Percentiles rank a stretch among this genome's conserved stretches.
Evolutionary conservation across 371 early-diverging fungal species (phyloP).

Genomic region (Mucor piriformis): DNA sequence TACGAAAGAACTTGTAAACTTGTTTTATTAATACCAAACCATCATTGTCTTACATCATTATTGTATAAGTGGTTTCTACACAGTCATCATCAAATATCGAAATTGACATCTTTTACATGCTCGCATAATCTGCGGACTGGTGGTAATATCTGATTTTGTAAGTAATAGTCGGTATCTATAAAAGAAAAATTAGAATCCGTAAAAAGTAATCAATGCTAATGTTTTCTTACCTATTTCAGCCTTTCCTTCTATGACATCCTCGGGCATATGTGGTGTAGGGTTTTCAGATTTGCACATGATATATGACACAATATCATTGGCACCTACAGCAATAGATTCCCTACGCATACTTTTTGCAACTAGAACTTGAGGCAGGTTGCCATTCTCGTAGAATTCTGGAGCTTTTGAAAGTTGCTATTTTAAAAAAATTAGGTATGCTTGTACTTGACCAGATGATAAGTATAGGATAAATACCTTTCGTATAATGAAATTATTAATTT

Average conservation of each 20-base stretch:
- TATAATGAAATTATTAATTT: constrained; percentile 85
- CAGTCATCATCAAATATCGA: too few relatives aligned
- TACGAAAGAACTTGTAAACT: too few relatives aligned
- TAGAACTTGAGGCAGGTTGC: constrained; percentile 89
- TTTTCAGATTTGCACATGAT: constrained; percentile 78
- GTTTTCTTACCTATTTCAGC: constrained; percentile 3
- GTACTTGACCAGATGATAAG: not conserved
- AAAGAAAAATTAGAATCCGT: too few relatives aligned
- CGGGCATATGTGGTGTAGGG: constrained; percentile 25
- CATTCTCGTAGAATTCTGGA: constrained; percentile 84
- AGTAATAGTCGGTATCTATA: too few relatives aligned
- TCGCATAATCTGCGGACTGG: too few relatives aligned
- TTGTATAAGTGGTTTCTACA: too few relatives aligned
- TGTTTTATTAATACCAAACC: too few relatives aligned
- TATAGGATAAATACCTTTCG: constrained; percentile 70
- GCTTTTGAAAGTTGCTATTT: constrained; percentile 80
- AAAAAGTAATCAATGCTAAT: too few relatives aligned
- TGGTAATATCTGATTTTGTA: too few relatives aligned
- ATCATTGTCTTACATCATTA: too few relatives aligned
- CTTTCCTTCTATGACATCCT: not conserved
- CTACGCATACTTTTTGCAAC: constrained; percentile 87
- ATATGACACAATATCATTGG: constrained; percentile 93
- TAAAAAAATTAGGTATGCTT: not conserved
- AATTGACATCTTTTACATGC: too few relatives aligned
- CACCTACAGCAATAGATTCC: constrained; percentile 65